Percentiles rank a stretch among this genome's conserved stretches.
These are phyloP conservation scores for Acorus calamus DNA, from an alignment of 106 monocot genomes.

Conservation along the genomic window DNA sequence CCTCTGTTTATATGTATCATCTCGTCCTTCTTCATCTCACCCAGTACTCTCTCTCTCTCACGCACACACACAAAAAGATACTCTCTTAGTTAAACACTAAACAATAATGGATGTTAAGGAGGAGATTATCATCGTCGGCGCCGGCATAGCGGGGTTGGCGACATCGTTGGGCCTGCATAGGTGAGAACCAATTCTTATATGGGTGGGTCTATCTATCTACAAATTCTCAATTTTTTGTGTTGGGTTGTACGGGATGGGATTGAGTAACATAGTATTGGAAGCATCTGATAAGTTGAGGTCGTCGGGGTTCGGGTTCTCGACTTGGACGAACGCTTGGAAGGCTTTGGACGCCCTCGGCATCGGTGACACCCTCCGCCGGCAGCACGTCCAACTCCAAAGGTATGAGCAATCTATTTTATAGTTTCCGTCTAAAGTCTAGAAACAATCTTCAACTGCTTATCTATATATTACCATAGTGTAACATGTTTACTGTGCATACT, in stretches of 20 bases:
- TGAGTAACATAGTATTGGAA: slow-evolving; percentile 41
- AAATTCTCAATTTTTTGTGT: too few relatives aligned
- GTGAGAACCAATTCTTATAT: background rate
- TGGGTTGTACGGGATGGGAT: slow-evolving; percentile 21
- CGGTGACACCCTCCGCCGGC: slow-evolving; percentile 19
- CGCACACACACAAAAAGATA: too few relatives aligned
- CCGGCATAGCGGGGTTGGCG: slow-evolving; percentile 11
- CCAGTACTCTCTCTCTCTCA: too few relatives aligned
- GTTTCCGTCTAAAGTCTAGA: too few relatives aligned
- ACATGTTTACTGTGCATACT: background rate
- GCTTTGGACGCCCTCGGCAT: slow-evolving; percentile 54
- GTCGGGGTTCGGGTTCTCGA: slow-evolving; percentile 31
- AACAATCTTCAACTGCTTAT: too few relatives aligned
- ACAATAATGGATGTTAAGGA: background rate
- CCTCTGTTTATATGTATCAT: too few relatives aligned
- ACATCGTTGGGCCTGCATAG: slow-evolving; percentile 10
- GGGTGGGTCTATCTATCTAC: too few relatives aligned
- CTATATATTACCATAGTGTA: too few relatives aligned
- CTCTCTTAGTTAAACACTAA: background rate
- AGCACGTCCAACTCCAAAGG: slow-evolving; percentile 10
- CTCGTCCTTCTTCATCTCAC: too few relatives aligned
- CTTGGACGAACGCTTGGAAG: slow-evolving; percentile 44
- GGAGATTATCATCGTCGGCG: slow-evolving; percentile 15
- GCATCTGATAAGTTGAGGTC: slow-evolving; percentile 30
- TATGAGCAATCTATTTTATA: background rate